These are phyloP conservation scores for Thraustochytrium striatum DNA, from an alignment of 352 stramenopile species.

Conservation along the genomic window DNA sequence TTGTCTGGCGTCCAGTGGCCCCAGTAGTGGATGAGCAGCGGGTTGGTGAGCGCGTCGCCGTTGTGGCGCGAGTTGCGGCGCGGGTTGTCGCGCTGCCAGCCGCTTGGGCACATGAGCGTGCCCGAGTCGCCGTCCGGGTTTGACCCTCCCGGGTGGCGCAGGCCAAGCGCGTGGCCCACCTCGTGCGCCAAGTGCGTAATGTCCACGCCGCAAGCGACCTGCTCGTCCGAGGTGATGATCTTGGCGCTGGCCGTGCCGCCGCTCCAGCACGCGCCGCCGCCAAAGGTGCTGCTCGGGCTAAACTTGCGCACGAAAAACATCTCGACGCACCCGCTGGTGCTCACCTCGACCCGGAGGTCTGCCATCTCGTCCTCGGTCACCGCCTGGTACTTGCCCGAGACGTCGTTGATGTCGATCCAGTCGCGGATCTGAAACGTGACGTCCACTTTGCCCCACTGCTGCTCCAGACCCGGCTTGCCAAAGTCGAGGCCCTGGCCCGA, in stretches of 20 bases:
- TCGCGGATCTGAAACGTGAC: background rate
- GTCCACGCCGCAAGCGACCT: conserved; percentile 4
- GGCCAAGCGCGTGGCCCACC: conserved; percentile 9
- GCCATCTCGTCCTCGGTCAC: conserved; percentile 1
- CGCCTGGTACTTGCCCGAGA: background rate
- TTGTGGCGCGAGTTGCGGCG: conserved; percentile 32
- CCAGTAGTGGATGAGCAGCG: background rate
- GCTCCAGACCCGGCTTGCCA: background rate
- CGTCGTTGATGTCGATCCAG: conserved; percentile 4
- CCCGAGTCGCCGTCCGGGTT: background rate
- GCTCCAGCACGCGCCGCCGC: conserved; percentile 7
- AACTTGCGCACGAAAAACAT: conserved; percentile 24
- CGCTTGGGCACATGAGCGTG: conserved; percentile 26
- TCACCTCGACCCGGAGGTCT: background rate
- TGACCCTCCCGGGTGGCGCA: background rate
- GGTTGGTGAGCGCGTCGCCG: background rate
- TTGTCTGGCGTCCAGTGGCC: background rate
- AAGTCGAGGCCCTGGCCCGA: conserved; percentile 24
- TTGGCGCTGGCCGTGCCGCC: conserved; percentile 17
- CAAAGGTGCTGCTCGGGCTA: background rate
- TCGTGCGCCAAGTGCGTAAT: conserved; percentile 21
- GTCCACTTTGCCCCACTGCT: conserved; percentile 28
- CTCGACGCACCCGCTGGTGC: background rate
- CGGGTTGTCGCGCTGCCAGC: conserved; percentile 28
- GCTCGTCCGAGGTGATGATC: conserved; percentile 31